Conservation (phyloP, 176 grass and related monocot genomes). For the Raddia distichophylla region DNA sequence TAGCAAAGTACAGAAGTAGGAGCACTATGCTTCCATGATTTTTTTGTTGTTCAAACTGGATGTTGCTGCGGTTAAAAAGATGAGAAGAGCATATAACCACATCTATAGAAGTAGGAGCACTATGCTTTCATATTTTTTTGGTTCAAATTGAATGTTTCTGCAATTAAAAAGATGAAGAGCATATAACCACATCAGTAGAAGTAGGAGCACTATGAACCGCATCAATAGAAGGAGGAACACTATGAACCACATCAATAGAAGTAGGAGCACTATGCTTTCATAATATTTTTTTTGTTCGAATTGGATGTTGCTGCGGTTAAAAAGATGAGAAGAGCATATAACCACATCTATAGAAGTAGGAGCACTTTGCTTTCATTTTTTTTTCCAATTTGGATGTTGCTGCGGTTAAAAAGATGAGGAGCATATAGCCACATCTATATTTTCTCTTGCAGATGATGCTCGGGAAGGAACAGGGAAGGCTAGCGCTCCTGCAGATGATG, state of each 20-base stretch:
- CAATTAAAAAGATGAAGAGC: too few relatives aligned
- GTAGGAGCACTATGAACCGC: not conserved
- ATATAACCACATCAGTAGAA: too few relatives aligned
- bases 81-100: not conserved
- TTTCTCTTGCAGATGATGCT: conserved; percentile 17
- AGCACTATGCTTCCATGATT: not conserved
- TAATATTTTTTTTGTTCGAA: not conserved
- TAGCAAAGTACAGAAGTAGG: not conserved
- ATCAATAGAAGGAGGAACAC: not conserved
- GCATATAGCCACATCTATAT: not conserved
- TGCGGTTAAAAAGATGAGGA: not conserved
- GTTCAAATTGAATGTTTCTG: too few relatives aligned
- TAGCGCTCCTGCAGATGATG: not conserved
- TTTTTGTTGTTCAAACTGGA: not conserved
- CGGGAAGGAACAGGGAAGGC: conserved; percentile 12
- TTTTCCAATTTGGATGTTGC: not conserved
- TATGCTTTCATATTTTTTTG: too few relatives aligned
- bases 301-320: not conserved
- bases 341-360: not conserved
- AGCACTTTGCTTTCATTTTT: not conserved
- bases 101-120: not conserved
- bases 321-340: not conserved
- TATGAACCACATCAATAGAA: not conserved
- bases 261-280: not conserved
- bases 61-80: not conserved